Conservation (phyloP, 805 yeast species). For the Candida gorgasii region DNA sequence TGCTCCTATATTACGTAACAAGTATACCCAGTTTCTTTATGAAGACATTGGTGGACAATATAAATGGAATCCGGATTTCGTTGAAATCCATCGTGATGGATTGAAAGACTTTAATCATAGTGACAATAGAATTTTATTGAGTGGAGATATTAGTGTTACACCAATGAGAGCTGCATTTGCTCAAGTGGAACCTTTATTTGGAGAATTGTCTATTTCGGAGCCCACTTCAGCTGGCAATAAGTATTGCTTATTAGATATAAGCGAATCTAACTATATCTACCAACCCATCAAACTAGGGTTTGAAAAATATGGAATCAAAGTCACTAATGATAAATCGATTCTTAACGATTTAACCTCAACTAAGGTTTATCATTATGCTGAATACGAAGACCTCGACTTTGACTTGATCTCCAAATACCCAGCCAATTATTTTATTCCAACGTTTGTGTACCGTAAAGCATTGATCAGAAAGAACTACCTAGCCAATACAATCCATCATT, state of each 20-base stretch:
- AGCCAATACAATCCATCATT: conserved; percentile 79
- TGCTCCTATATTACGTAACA: conserved; percentile 79
- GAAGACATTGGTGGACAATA: conserved; percentile 38
- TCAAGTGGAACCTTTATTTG: conserved; percentile 50
- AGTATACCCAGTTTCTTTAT: conserved; percentile 70
- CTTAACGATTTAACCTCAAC: conserved; percentile 18
- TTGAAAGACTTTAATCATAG: conserved; percentile 43
- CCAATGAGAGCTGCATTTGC: conserved; percentile 69
- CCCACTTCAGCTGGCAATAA: not conserved
- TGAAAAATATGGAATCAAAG: conserved; percentile 18
- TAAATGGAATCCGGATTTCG: conserved; percentile 84
- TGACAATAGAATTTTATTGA: conserved; percentile 71
- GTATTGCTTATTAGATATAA: conserved; percentile 39
- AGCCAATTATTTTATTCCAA: conserved; percentile 61
- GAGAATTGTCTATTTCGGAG: conserved; percentile 51
- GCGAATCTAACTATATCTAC: conserved; percentile 40
- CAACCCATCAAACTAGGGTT: conserved; percentile 44
- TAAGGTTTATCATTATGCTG: conserved; percentile 75
- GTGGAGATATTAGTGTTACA: conserved; percentile 58
- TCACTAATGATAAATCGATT: conserved; percentile 22
- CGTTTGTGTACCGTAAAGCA: conserved; percentile 87
- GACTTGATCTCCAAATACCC: conserved; percentile 54
- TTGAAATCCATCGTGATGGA: conserved; percentile 57
- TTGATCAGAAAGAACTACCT: conserved; percentile 87
- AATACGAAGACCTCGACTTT: conserved; percentile 84